Evolutionary conservation across 306 rosid genomes (phyloP), one percentile per base, ranked within the genome.

Genomic region (Crotalaria pallida): DNA sequence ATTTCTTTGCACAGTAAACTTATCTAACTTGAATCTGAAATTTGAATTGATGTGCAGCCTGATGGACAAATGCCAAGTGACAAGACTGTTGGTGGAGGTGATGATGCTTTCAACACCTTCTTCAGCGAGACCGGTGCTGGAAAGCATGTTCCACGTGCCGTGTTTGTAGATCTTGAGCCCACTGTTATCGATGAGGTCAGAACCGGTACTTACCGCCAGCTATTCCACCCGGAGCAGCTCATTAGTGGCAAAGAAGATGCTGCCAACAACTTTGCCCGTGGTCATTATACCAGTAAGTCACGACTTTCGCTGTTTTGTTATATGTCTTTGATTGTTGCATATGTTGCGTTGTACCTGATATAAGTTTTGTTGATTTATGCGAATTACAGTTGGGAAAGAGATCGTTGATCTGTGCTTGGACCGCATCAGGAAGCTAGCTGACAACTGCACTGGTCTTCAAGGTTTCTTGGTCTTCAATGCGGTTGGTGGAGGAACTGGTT

Each of bases 241-340:
- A 89, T 92, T 59, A 89, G 96, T 3, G 98, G 98, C 60, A 92
- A 92, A 75, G 98, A 92, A 59, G 98, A 92, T 79, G 98, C 98
- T 11, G 98, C 98, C 78, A 92, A 92, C 87, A 89, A 92, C 88
- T 92, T 92, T 72, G 98, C 98, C 80, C 94, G 98, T 65, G 98
- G 98, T 43, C 98, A 89, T 73, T 92, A 89, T 29, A 89, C 98
- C 88, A 89, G 96, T 88, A 76, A 48, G 73, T 48, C 11, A 4
- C 67, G 2, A 16, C n/a, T n/a, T n/a, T n/a, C n/a, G n/a, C n/a
- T n/a, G n/a, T n/a, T n/a, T n/a, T 23, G 23, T 56, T 18, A 2
- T 10, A 3, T 13, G 0, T 3, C 1, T 13, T 0, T 45, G 44
- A 13, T 0, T 7, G 10, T 23, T 3, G 18, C 4, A 4, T n/a